These are phyloP conservation scores for Solanum gracilifrons DNA, from an alignment of 257 asterid genomes.

Conservation along the genomic window DNA sequence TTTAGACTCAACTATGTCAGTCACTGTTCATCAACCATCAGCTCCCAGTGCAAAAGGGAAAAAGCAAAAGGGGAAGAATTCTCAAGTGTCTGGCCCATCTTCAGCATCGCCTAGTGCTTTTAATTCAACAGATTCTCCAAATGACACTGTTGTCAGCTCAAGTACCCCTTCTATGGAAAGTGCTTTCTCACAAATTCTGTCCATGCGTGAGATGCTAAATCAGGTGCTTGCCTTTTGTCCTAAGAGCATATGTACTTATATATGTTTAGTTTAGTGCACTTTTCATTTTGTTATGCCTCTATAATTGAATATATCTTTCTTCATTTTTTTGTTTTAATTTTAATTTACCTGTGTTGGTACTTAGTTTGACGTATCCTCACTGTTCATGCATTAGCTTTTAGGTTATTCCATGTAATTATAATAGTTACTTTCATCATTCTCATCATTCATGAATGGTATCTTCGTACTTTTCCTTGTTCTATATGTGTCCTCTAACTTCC, in stretches of 20 bases:
- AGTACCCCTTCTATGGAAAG: slow-evolving; percentile 33
- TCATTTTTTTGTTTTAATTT: background rate
- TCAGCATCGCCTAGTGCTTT: slow-evolving; percentile 45
- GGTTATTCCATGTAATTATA: background rate
- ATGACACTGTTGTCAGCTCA: slow-evolving; percentile 45
- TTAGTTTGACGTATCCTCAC: background rate
- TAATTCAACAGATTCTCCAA: slow-evolving; percentile 45
- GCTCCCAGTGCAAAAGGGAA: slow-evolving; percentile 52
- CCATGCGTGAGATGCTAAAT: slow-evolving; percentile 75
- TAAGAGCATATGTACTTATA: background rate
- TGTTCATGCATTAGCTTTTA: background rate
- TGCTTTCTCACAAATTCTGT: slow-evolving; percentile 36
- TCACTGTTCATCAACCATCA: slow-evolving; percentile 32
- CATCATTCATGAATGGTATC: background rate
- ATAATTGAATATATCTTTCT: background rate
- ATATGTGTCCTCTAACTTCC: background rate
- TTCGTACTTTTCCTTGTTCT: background rate
- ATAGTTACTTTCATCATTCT: background rate
- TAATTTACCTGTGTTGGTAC: background rate
- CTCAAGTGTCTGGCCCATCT: slow-evolving; percentile 42
- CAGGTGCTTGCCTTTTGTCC: slow-evolving; percentile 42
- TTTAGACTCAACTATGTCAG: slow-evolving; percentile 25
- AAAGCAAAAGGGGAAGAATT: slow-evolving; percentile 64
- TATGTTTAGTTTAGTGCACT: background rate
- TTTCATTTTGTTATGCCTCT: background rate